Evolutionary conservation across 371 early-diverging fungal genomes (phyloP).

Genomic region (Rhizopus microsporus): DNA sequence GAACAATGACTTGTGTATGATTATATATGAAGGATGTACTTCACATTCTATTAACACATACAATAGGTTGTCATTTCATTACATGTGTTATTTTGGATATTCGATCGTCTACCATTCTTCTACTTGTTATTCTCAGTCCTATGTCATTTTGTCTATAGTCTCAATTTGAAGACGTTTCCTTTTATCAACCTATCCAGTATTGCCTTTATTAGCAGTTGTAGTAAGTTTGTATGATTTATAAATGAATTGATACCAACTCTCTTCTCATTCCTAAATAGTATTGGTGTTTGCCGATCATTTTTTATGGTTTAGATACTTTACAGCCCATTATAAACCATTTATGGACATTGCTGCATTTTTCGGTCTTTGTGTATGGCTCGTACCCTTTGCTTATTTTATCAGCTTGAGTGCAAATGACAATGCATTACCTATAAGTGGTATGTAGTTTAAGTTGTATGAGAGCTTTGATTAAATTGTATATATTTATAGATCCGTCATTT

Average conservation of each 20-base stretch:
- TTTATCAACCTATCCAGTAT: slow-evolving; percentile 64
- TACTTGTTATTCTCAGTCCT: slow-evolving; percentile 63
- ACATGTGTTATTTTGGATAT: slow-evolving; percentile 65
- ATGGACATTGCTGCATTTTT: slow-evolving; percentile 85
- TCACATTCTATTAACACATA: not conserved
- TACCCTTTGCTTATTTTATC: slow-evolving; percentile 86
- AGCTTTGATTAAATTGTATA: not conserved
- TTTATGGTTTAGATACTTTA: slow-evolving; percentile 86
- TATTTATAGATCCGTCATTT: slow-evolving; percentile 17
- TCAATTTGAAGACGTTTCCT: slow-evolving; percentile 75
- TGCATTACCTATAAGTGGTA: slow-evolving; percentile 74
- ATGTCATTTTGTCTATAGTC: slow-evolving; percentile 72
- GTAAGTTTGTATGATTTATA: slow-evolving; percentile 40
- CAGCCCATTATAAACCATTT: slow-evolving; percentile 65
- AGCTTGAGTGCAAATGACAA: slow-evolving; percentile 86
- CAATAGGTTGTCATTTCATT: slow-evolving; percentile 56
- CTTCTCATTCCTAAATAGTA: slow-evolving; percentile 34
- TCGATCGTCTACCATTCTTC: slow-evolving; percentile 71
- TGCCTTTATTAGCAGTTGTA: slow-evolving; percentile 67
- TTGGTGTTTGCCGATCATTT: slow-evolving; percentile 83
- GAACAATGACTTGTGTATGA: slow-evolving; percentile 65
- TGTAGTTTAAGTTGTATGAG: slow-evolving; percentile 10
- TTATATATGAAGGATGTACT: not conserved
- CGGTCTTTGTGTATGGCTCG: slow-evolving; percentile 83
- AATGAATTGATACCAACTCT: not conserved